Evolutionary conservation across 768 basidiomycete genomes (phyloP).

Genomic region (Termitomyces sp.): DNA sequence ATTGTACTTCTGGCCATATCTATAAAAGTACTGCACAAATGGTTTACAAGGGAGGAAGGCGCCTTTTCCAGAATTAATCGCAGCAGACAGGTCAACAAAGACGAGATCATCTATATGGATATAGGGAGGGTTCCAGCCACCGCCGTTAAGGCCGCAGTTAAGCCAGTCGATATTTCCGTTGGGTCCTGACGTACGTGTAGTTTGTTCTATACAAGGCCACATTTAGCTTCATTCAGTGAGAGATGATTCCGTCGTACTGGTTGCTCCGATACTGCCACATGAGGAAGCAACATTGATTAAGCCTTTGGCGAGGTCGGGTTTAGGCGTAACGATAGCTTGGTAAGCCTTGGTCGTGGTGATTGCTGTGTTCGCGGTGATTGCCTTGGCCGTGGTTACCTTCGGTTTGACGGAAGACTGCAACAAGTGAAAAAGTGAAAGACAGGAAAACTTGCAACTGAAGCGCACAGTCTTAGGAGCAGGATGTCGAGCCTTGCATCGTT

Average conservation of each 20-base stretch:
- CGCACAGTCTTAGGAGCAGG: constrained; percentile 2
- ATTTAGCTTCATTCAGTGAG: neutral
- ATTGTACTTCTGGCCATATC: constrained; percentile 41
- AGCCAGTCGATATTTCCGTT: constrained; percentile 73
- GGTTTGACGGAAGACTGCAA: constrained; percentile 1
- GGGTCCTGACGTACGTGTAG: constrained; percentile 49
- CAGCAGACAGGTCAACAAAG: constrained; percentile 36
- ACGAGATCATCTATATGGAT: constrained; percentile 49
- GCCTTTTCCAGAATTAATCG: constrained; percentile 40
- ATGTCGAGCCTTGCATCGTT: constrained; percentile 16
- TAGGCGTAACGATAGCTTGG: constrained; percentile 1
- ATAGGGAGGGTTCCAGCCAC: constrained; percentile 70
- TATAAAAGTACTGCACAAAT: constrained; percentile 50
- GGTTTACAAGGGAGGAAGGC: constrained; percentile 56
- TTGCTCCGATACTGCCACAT: constrained; percentile 49
- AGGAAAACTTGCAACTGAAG: neutral
- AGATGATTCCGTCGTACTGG: constrained; percentile 26
- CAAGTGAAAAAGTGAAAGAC: neutral
- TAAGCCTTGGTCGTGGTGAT: neutral
- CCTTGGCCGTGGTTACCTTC: constrained; percentile 9
- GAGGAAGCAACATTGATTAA: constrained; percentile 30
- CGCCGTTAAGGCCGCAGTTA: constrained; percentile 63
- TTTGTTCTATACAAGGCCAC: constrained; percentile 29
- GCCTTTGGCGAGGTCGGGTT: constrained; percentile 13
- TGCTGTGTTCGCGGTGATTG: neutral